Percentiles rank a stretch among this genome's conserved stretches.
These are phyloP conservation scores for Ascochyta lentis DNA, from an alignment of 2,329 filamentous ascomycete genomes.

Conservation along the genomic window DNA sequence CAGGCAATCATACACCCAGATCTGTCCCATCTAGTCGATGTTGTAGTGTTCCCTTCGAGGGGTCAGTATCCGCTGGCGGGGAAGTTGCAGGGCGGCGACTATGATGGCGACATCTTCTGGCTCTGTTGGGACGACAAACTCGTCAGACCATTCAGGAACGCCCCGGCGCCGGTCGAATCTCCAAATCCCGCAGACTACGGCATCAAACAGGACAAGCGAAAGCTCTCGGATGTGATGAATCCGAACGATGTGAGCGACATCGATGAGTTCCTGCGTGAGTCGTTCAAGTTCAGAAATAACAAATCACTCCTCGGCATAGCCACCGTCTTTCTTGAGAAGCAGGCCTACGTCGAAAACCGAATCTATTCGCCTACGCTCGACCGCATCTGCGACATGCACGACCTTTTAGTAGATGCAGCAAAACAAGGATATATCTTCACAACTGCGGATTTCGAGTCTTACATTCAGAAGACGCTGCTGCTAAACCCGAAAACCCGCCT, in stretches of 20 bases:
- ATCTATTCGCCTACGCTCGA: constrained; percentile 33
- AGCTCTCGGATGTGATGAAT: constrained; percentile 55
- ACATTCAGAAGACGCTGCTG: constrained; percentile 62
- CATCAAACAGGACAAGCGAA: constrained; percentile 58
- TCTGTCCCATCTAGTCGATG: constrained; percentile 73
- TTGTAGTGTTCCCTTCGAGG: constrained; percentile 76
- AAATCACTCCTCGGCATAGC: constrained; percentile 66
- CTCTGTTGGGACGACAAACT: constrained; percentile 74
- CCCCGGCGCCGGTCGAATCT: constrained; percentile 54
- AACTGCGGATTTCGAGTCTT: constrained; percentile 52
- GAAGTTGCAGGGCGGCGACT: constrained; percentile 79
- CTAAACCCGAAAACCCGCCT: constrained; percentile 60
- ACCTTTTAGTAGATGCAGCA: constrained; percentile 54
- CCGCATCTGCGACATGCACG: constrained; percentile 50
- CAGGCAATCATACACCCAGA: constrained; percentile 60
- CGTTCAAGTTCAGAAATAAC: constrained; percentile 65
- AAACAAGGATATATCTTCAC: constrained; percentile 59
- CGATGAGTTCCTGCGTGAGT: constrained; percentile 58
- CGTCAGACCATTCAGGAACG: constrained; percentile 71
- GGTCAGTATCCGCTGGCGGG: constrained; percentile 70
- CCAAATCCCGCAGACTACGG: constrained; percentile 59
- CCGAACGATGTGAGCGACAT: constrained; percentile 37
- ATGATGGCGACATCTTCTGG: constrained; percentile 81
- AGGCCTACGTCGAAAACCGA: constrained; percentile 60
- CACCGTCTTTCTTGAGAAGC: constrained; percentile 68